phyloP scores from a whole-genome alignment of 208 protist genomes.

The Lotmaria passim region DNA sequence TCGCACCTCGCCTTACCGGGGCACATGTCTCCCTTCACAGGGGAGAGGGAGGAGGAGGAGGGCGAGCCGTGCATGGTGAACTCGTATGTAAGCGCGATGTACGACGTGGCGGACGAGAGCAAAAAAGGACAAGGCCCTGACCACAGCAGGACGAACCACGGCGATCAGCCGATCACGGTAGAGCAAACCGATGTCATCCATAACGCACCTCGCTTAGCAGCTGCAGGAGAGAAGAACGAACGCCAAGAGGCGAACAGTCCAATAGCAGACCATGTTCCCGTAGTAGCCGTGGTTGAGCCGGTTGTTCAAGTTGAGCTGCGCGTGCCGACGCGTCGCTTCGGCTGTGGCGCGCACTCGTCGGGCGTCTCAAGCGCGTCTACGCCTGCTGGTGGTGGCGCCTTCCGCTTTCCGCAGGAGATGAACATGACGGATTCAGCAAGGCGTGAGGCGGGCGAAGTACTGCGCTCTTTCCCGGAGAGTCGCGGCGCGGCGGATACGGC shows the following conservation, averaged over 20 bases:
- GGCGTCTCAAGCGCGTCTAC: neutral
- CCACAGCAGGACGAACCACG: neutral
- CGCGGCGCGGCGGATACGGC: neutral
- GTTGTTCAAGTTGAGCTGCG: conserved; percentile 19
- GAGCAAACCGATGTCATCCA: neutral
- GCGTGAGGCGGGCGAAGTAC: neutral
- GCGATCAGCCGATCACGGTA: neutral
- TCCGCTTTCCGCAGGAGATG: conserved; percentile 4
- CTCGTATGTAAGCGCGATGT: conserved; percentile 30
- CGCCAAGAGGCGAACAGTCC: too few relatives aligned
- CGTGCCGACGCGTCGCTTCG: neutral
- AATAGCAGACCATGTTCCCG: too few relatives aligned
- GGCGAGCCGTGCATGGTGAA: conserved; percentile 12
- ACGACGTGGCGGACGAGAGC: conserved; percentile 4
- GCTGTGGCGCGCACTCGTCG: neutral
- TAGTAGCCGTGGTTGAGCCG: too few relatives aligned
- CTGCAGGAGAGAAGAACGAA: neutral
- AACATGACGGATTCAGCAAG: too few relatives aligned
- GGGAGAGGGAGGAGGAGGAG: conserved; percentile 7
- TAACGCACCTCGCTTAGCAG: too few relatives aligned
- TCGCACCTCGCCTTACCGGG: conserved; percentile 1
- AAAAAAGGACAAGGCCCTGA: neutral
- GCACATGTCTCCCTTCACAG: neutral
- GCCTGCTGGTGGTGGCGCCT: neutral
- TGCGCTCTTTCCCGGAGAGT: neutral